Conservation (phyloP, 2,329 filamentous ascomycete genomes). For the Pseudogymnoascus sp. region DNA sequence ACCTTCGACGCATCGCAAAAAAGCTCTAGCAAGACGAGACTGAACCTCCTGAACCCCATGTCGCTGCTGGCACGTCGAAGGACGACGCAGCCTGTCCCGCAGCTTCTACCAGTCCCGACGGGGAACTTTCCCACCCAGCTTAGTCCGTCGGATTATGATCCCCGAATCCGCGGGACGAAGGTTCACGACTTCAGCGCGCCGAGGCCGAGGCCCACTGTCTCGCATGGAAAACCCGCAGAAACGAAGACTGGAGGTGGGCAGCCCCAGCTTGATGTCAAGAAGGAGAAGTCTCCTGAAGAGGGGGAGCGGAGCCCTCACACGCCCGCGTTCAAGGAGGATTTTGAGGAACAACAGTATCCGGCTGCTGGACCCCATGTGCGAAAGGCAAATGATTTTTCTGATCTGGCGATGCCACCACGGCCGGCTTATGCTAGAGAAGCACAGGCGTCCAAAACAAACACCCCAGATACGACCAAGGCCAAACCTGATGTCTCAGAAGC, state of each 20-base stretch:
- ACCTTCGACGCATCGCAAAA: constrained; percentile 20
- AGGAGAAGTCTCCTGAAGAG: constrained; percentile 9
- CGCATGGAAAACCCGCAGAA: constrained; percentile 16
- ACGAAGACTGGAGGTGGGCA: neutral
- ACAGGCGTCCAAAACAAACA: constrained; percentile 16
- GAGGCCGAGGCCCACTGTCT: constrained; percentile 36
- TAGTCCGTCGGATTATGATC: constrained; percentile 40
- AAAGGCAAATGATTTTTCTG: constrained; percentile 26
- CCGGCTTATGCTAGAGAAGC: constrained; percentile 22
- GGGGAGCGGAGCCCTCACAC: constrained; percentile 31
- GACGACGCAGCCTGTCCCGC: constrained; percentile 24
- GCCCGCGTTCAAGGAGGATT: constrained; percentile 46
- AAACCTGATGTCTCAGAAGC: neutral
- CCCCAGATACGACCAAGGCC: neutral
- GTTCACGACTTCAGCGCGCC: constrained; percentile 60
- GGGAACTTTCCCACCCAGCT: constrained; percentile 23
- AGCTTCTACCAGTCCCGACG: constrained; percentile 21
- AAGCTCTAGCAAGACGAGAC: constrained; percentile 22
- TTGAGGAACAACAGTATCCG: constrained; percentile 39
- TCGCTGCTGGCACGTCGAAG: constrained; percentile 26
- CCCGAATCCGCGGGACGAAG: constrained; percentile 53
- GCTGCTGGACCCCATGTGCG: constrained; percentile 27
- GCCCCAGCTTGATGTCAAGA: neutral
- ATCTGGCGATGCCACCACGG: constrained; percentile 21
- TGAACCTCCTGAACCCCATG: constrained; percentile 33